A percentile compares a stretch with the other conserved stretches of the same genome.
These are phyloP conservation scores for Kalmusia sp. DNA, from an alignment of 2,329 filamentous ascomycete genomes.

Conservation along the genomic window DNA sequence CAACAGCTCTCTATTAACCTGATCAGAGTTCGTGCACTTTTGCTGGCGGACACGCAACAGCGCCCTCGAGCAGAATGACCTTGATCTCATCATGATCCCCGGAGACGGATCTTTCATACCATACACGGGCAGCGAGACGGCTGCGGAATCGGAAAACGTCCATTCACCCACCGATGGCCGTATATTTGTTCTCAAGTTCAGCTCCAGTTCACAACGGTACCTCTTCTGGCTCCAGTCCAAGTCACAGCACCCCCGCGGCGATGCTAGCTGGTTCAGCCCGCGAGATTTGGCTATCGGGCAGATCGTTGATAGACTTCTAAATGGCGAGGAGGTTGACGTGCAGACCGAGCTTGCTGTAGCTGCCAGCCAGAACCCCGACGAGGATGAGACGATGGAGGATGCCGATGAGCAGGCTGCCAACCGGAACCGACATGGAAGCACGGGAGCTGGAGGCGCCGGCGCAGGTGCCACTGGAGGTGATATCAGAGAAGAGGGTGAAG, in stretches of 20 bases:
- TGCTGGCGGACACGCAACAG: conserved; percentile 89
- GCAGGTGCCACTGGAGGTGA: conserved; percentile 89
- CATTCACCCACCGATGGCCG: conserved; percentile 79
- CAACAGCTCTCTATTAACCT: conserved; percentile 17
- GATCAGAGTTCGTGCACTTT: conserved; percentile 85
- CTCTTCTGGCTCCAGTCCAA: conserved; percentile 98
- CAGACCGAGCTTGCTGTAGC: conserved; percentile 69
- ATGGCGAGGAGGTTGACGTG: conserved; percentile 88
- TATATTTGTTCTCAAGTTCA: conserved; percentile 92
- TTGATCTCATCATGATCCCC: conserved; percentile 94
- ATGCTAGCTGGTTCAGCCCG: conserved; percentile 80
- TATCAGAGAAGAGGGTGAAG: conserved; percentile 86
- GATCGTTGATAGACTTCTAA: conserved; percentile 82
- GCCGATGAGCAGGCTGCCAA: conserved; percentile 54
- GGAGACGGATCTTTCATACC: conserved; percentile 86
- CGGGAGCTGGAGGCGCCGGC: conserved; percentile 85
- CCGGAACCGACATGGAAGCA: conserved; percentile 49
- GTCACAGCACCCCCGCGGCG: conserved; percentile 73
- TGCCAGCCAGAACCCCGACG: conserved; percentile 64
- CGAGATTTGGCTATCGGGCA: conserved; percentile 87
- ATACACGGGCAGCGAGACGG: conserved; percentile 65
- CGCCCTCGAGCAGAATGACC: conserved; percentile 73
- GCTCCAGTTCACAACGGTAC: conserved; percentile 87
- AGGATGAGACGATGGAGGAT: conserved; percentile 71
- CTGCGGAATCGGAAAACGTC: conserved; percentile 62